phyloP scores from a whole-genome alignment of 139 green algal genomes.

The Gonium pectorale region DNA sequence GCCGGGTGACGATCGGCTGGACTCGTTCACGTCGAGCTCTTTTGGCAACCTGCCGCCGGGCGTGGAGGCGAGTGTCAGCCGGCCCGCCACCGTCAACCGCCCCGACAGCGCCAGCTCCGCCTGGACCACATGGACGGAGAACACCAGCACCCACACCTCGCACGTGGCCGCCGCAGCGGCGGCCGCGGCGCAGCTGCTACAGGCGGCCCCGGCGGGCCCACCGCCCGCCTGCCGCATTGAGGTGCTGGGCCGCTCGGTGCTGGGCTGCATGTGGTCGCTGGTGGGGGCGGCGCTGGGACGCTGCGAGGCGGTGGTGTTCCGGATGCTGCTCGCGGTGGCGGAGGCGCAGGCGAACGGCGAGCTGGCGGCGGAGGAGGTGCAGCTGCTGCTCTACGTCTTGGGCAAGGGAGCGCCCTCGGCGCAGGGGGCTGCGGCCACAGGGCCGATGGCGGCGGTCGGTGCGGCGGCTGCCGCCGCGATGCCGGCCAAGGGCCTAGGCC shows the following conservation, averaged over 20 bases:
- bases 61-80: neutral
- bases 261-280: slow-evolving; percentile 30
- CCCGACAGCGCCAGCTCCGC: slow-evolving; percentile 29
- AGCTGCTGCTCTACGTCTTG: slow-evolving; percentile 26
- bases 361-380: slow-evolving; percentile 8
- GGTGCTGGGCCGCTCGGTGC: slow-evolving; percentile 18
- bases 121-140: slow-evolving; percentile 29
- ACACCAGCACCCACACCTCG: neutral
- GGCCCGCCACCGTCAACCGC: neutral
- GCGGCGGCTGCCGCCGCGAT: neutral
- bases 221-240: slow-evolving; percentile 9
- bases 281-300: slow-evolving; percentile 14
- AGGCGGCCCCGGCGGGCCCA: neutral
- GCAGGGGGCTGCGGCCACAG: neutral
- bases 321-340: slow-evolving; percentile 44
- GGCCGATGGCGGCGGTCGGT: neutral
- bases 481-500: neutral
- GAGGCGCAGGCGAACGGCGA: neutral
- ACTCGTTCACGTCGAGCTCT: slow-evolving; percentile 3
- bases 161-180: neutral
- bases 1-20: neutral
- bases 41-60: slow-evolving; percentile 7
- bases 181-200: slow-evolving; percentile 16
- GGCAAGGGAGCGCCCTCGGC: slow-evolving; percentile 2
- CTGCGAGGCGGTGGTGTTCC: slow-evolving; percentile 5